phyloP scores from a whole-genome alignment of 768 basidiomycete genomes.

The Leucocoprinus birnbaumii region DNA sequence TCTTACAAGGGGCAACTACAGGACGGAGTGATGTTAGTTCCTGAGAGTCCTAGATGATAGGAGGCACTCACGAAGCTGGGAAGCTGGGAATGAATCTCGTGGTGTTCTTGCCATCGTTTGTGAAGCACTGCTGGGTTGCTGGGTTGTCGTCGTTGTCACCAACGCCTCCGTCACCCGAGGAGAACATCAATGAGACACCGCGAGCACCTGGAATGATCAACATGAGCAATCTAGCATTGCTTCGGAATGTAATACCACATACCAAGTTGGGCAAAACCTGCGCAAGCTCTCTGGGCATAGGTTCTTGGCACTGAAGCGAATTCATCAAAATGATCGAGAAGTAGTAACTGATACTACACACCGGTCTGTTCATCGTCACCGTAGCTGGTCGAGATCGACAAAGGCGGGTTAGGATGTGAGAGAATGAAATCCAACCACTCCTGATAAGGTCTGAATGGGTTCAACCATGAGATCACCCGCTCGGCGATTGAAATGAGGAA shows the following conservation, averaged over 20 bases:
- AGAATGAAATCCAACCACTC: constrained; percentile 60
- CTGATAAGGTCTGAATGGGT: constrained; percentile 24
- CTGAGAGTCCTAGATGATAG: background rate
- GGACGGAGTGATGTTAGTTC: background rate
- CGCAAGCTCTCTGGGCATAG: constrained; percentile 53
- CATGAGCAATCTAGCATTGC: background rate
- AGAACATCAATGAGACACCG: constrained; percentile 59
- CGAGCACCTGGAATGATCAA: constrained; percentile 38
- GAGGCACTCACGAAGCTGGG: constrained; percentile 45
- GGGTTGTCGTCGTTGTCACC: constrained; percentile 56
- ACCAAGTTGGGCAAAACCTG: constrained; percentile 61
- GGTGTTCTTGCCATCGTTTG: constrained; percentile 55
- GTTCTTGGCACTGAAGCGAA: constrained; percentile 42
- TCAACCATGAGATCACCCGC: constrained; percentile 4
- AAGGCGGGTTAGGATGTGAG: constrained; percentile 39
- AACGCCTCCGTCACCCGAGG: constrained; percentile 65
- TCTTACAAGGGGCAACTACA: constrained; percentile 46
- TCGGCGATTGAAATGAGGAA: constrained; percentile 9
- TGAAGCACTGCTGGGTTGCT: constrained; percentile 46
- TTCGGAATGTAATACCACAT: background rate
- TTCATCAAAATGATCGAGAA: background rate
- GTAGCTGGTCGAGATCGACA: constrained; percentile 66
- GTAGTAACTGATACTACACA: constrained; percentile 16
- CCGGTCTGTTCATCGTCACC: constrained; percentile 69
- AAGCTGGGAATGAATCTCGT: constrained; percentile 54